Base-by-base conservation (phyloP, 805 yeast species). In the Isabelozyma rhagii region DNA sequence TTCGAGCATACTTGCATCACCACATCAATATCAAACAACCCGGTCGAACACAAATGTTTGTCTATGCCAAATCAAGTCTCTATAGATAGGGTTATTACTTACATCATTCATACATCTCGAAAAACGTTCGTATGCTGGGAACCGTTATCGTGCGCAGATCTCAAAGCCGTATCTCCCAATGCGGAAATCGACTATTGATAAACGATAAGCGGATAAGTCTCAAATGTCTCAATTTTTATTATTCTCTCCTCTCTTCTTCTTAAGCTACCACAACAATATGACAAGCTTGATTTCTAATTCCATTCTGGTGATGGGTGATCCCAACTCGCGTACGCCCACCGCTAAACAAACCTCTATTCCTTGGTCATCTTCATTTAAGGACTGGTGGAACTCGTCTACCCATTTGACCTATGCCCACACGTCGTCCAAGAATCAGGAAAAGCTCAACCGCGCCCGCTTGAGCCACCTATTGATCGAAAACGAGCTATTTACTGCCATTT, bases 351-450 rank as follows among this genome's bases (percentile, higher is more conserved):
- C 41, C 2, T 66, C 75, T 6, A 62, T 69, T 11, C 50, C 69
- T 0, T 39, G 68, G 10, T 25, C 44, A 15, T 51, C 56, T 31
- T 70, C 75, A 2, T 47, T 69, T 18, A 49, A 54, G 14, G 77
- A 73, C 55, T 73, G 78, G 78, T 71, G 77, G 76, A 56, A 64
- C 13, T 57, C 69, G 4, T 50, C 65, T 38, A 51, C 39, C 39
- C 52, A 10, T 43, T 43, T 43, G 21, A 25, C 38, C 5, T 18
- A 36, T 34, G 36, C 38, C 21, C 31, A 10, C 10, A 14, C 45
- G 11, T 13, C 42, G 4, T 39, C 53, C 40, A 29, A 45, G n/a
- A 21, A 34, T 47, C 36, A 52, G 8, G 21, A 36, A 2, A 44
- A 52, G 31, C 15, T 54, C 13, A 42, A 53, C 46, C 17, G 49